These are phyloP conservation scores for Rhododendron ovatum DNA, from an alignment of 148 eudicot species.

Conservation along the genomic window DNA sequence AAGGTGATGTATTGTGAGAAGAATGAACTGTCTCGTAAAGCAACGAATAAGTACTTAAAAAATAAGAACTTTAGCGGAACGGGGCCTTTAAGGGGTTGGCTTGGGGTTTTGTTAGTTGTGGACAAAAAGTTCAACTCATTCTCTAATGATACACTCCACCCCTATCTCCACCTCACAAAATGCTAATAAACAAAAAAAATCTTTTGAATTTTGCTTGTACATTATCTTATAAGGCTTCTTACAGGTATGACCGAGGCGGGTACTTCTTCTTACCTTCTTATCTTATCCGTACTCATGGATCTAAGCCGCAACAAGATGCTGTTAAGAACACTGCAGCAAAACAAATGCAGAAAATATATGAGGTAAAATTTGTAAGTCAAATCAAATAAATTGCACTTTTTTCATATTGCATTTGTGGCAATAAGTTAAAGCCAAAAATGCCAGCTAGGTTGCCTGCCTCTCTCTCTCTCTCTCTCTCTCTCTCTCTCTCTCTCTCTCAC, in stretches of 20 bases:
- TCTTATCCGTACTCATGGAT: conserved; percentile 90
- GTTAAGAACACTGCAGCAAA: conserved; percentile 44
- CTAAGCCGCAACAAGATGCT: conserved; percentile 65
- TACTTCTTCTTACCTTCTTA: conserved; percentile 79
- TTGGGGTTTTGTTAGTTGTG: conserved; percentile 5
- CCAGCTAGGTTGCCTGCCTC: neutral
- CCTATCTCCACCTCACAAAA: neutral
- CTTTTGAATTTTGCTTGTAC: neutral
- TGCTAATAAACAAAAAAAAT: neutral
- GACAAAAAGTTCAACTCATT: neutral
- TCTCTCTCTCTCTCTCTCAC: too few relatives aligned
- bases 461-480: too few relatives aligned
- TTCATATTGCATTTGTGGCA: neutral
- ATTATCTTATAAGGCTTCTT: conserved; percentile 8
- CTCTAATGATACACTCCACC: neutral
- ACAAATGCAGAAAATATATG: conserved; percentile 70
- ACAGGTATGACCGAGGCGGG: conserved; percentile 85
- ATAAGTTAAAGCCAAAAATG: neutral
- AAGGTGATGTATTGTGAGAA: too few relatives aligned
- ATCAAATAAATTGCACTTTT: neutral
- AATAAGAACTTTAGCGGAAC: too few relatives aligned
- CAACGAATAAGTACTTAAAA: too few relatives aligned
- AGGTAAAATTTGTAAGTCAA: conserved; percentile 31
- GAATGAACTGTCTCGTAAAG: too few relatives aligned
- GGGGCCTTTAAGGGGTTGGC: neutral